phyloP scores from a whole-genome alignment of 768 basidiomycete species.

The Boletus rex-veris region DNA sequence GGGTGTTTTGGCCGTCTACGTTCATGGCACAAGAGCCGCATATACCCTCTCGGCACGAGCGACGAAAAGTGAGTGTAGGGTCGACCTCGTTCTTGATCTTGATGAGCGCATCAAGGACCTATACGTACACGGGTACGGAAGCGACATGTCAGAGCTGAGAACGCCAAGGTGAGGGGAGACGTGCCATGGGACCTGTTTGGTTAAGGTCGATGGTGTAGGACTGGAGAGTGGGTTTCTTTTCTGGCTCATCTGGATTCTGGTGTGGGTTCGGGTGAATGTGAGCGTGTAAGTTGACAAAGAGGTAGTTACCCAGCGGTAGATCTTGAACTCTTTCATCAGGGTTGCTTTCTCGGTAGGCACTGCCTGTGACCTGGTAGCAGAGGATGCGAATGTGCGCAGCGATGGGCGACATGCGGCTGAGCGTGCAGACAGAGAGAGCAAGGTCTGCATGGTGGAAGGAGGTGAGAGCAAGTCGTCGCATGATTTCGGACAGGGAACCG shows the following conservation, averaged over 20 bases:
- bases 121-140: not conserved
- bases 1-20: slow-evolving; percentile 96
- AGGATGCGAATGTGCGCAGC: slow-evolving; percentile 33
- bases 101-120: slow-evolving; percentile 90
- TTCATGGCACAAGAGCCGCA: slow-evolving; percentile 99
- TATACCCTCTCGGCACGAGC: slow-evolving; percentile 92
- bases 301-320: slow-evolving; percentile 86
- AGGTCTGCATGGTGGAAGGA: slow-evolving; percentile 13
- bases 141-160: not conserved
- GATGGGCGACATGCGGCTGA: slow-evolving; percentile 10
- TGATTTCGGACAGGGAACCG: slow-evolving; percentile 10
- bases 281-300: not conserved
- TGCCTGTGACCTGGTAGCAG: slow-evolving; percentile 28
- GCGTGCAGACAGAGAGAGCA: not conserved
- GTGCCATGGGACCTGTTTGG: slow-evolving; percentile 92
- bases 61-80: slow-evolving; percentile 93
- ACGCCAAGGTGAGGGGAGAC: slow-evolving; percentile 12
- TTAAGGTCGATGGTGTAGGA: slow-evolving; percentile 89
- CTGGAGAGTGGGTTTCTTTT: slow-evolving; percentile 86
- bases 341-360: slow-evolving; percentile 64
- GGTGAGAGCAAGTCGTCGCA: slow-evolving; percentile 2
- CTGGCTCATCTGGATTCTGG: slow-evolving; percentile 92
- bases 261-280: not conserved
- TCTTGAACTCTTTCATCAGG: slow-evolving; percentile 91
- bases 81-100: slow-evolving; percentile 99